Evolutionary conservation across 2,329 filamentous ascomycete genomes (phyloP).

Genomic region (Akanthomyces lecanii): DNA sequence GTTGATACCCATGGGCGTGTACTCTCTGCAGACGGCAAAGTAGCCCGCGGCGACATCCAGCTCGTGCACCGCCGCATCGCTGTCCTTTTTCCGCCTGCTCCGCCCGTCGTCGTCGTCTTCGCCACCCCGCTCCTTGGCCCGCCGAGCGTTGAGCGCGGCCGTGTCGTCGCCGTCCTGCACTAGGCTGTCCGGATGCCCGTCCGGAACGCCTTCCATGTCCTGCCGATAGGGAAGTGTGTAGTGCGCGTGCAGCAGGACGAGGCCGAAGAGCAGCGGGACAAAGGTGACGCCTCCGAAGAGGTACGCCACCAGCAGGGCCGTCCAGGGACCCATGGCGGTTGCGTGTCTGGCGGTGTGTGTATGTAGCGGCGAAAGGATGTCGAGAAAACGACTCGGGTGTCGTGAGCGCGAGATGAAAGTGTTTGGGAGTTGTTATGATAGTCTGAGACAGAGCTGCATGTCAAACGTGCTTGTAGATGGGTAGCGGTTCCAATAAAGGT

Average conservation of each 20-base stretch:
- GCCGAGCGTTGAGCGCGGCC: slow-evolving; percentile 57
- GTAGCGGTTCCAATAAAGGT: slow-evolving; percentile 5
- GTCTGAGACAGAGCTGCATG: slow-evolving; percentile 9
- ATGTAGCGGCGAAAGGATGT: neutral
- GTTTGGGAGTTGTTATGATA: neutral
- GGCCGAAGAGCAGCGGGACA: slow-evolving; percentile 63
- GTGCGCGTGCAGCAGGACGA: slow-evolving; percentile 63
- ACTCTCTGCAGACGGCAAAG: slow-evolving; percentile 93
- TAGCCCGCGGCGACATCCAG: slow-evolving; percentile 83
- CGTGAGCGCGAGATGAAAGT: no score
- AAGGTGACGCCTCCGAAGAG: slow-evolving; percentile 85
- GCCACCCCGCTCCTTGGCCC: slow-evolving; percentile 57
- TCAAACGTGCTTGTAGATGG: slow-evolving; percentile 1
- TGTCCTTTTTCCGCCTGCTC: slow-evolving; percentile 6
- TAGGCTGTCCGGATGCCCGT: slow-evolving; percentile 38
- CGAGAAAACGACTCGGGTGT: neutral
- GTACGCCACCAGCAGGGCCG: slow-evolving; percentile 68
- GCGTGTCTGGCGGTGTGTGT: neutral
- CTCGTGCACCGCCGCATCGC: slow-evolving; percentile 35
- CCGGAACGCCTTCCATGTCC: slow-evolving; percentile 31
- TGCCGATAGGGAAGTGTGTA: slow-evolving; percentile 57
- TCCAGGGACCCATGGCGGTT: slow-evolving; percentile 45
- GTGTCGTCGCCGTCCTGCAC: slow-evolving; percentile 62
- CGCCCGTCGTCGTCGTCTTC: neutral
- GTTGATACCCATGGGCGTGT: slow-evolving; percentile 85